phyloP scores from a whole-genome alignment of 345 rosid genomes.

The Clarkia xantiana region DNA sequence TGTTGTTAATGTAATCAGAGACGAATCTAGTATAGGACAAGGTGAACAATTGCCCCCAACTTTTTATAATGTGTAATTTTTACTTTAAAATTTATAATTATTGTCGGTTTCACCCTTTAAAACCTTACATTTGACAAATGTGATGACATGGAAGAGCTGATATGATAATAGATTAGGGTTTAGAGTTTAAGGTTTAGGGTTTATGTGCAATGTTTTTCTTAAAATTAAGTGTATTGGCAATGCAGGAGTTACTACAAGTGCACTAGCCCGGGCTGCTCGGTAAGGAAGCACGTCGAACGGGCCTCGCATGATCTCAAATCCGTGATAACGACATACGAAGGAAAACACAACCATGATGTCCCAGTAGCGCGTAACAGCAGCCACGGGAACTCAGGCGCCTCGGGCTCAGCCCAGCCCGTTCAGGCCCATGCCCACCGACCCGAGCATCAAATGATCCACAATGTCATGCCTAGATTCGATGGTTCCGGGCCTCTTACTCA shows the following conservation, averaged over 20 bases:
- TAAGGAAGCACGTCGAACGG: conserved; percentile 95
- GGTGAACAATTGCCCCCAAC: no score
- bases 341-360: conserved; percentile 97
- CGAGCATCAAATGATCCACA: conserved; percentile 49
- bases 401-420: conserved; percentile 16
- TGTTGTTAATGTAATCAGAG: neutral
- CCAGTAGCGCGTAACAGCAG: conserved; percentile 81
- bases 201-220: no score
- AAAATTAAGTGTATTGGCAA: no score
- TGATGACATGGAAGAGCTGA: no score
- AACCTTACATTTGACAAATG: no score
- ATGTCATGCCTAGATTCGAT: conserved; percentile 42
- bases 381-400: conserved; percentile 23
- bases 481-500: conserved; percentile 38
- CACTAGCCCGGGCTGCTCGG: conserved; percentile 82
- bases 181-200: no score
- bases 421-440: conserved; percentile 37
- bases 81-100: no score
- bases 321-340: conserved; percentile 90
- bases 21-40: no score
- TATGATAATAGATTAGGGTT: no score
- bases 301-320: conserved; percentile 96
- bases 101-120: no score
- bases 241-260: conserved; percentile 97
- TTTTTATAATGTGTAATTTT: no score